Evolutionary conservation across 164 flowering plant species (phyloP), one percentile per base, ranked within the genome.

Genomic region (Vitis rupestris): DNA sequence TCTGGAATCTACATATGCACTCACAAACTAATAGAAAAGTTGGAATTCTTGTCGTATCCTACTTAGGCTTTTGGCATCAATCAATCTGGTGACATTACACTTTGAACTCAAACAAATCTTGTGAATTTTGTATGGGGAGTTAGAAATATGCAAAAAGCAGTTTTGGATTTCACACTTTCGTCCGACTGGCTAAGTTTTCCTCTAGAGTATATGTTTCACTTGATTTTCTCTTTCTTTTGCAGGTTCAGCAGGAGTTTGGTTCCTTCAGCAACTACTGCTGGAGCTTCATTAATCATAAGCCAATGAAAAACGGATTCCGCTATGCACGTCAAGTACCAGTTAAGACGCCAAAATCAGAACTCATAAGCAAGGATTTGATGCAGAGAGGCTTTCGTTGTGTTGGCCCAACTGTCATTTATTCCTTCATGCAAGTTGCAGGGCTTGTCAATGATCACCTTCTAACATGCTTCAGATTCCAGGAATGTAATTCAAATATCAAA

Each of bases 381-480:
- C 78, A 70, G 69, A 86, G 96, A 66, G 98, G 98, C 30, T 91
- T 94, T 78, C 89, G 91, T 12, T 90, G 89, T 57, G 98, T 91
- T 0, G 97, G 98, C 0, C 94, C 91, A 0, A 86, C 93, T 1
- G 86, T 90, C 10, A 75, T 94, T 4, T 94, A 94, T 66, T 86
- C 97, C 16, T 90, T 94, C 84, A 88, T 94, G 96, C 96, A 94
- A 72, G 96, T 79, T 0, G 82, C 94, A 0, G 97, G 98, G 5
- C 74, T 94, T 14, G 91, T 86, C 27, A 94, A 91, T 19, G 94
- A 89, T 68, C 98, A 94, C 80, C 90, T 94, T 47, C 8, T 73
- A 52, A 72, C 84, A 49, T 91, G 96, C 83, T 94, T 86, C 87
- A 87, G 98, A 78, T 85, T 81, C 79, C 69, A 78, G 10, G 87